Conservation (phyloP, 331 rosid species). For the Telfairia occidentalis region DNA sequence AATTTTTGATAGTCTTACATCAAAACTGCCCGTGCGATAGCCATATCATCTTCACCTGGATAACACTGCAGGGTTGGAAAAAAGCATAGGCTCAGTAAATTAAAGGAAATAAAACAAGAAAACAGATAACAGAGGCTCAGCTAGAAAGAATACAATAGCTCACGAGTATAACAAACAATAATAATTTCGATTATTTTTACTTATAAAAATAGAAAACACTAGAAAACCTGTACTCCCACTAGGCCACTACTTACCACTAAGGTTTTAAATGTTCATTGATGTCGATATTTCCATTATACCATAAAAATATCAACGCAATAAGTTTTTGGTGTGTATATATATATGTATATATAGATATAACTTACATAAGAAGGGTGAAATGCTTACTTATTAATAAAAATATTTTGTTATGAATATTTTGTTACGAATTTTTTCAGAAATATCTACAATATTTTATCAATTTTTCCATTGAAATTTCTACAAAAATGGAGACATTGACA, state of each 20-base stretch:
- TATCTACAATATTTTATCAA: not conserved
- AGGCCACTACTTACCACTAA: not conserved
- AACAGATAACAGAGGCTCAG: not conserved
- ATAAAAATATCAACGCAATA: not conserved
- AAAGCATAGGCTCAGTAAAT: slow-evolving; percentile 14
- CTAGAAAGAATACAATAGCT: not conserved
- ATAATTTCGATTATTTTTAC: not conserved
- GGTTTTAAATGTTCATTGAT: not conserved
- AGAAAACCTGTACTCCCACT: not conserved
- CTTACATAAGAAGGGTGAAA: not conserved
- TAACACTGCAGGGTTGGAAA: slow-evolving; percentile 60
- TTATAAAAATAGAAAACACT: not conserved
- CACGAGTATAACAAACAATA: not conserved
- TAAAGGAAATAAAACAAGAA: not conserved
- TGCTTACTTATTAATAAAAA: not conserved
- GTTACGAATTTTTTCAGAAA: not conserved
- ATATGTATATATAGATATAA: no score
- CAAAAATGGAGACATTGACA: not conserved
- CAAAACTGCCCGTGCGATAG: slow-evolving; percentile 74
- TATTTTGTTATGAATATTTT: not conserved
- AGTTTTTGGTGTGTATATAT: no score
- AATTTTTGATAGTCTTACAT: slow-evolving; percentile 36
- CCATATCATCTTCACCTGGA: slow-evolving; percentile 95
- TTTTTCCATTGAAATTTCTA: not conserved
- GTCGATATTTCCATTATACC: not conserved